Percentiles rank a stretch among this genome's conserved stretches.
Evolutionary conservation across 768 basidiomycete genomes (phyloP).

Genomic region (Boletus rubescentipes): DNA sequence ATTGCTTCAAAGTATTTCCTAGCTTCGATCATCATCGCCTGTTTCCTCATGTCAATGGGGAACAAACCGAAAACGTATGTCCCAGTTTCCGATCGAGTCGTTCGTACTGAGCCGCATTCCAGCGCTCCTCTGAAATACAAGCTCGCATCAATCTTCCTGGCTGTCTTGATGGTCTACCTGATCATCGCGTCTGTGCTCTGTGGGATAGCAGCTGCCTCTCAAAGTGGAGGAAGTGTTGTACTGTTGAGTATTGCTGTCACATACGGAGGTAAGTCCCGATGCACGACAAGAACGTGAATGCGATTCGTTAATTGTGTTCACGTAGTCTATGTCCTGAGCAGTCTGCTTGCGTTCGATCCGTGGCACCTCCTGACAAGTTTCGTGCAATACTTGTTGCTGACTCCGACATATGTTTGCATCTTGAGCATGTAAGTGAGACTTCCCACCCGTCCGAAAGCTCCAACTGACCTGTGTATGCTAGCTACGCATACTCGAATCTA

Average conservation of each 20-base stretch:
- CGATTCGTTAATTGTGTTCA: background rate
- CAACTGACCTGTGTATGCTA: conserved; percentile 35
- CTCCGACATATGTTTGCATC: conserved; percentile 77
- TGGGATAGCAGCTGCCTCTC: conserved; percentile 64
- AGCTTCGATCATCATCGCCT: conserved; percentile 81
- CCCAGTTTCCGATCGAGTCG: background rate
- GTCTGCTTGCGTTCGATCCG: conserved; percentile 86
- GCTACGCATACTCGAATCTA: conserved; percentile 83
- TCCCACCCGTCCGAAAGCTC: background rate
- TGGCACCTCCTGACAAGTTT: conserved; percentile 97
- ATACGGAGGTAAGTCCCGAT: conserved; percentile 61
- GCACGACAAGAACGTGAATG: background rate
- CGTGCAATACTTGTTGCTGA: conserved; percentile 82
- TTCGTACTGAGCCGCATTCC: conserved; percentile 2
- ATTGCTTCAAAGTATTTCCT: conserved; percentile 62
- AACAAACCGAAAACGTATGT: conserved; percentile 83
- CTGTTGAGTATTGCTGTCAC: conserved; percentile 84
- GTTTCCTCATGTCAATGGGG: conserved; percentile 94
- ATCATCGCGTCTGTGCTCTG: conserved; percentile 81
- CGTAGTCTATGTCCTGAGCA: conserved; percentile 73
- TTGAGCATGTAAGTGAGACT: conserved; percentile 62
- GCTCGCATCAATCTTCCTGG: conserved; percentile 68
- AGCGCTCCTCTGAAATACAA: conserved; percentile 66
- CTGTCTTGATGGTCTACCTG: conserved; percentile 80
- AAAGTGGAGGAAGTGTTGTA: conserved; percentile 70